Percentiles rank a stretch among this genome's conserved stretches.
Conservation (phyloP, 345 rosid species). For the Populus pruinosa region DNA sequence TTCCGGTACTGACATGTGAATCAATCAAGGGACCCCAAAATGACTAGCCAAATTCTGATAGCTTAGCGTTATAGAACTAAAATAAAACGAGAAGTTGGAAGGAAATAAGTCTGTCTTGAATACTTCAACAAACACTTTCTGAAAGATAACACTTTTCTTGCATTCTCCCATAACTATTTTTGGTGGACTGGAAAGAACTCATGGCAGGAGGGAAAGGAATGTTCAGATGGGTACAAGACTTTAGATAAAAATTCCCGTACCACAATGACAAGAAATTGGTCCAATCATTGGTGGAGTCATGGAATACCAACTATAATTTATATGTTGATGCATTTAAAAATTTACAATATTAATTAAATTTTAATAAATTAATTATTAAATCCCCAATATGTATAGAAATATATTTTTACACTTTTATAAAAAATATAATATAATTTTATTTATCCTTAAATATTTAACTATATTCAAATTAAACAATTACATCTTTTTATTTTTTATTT, state of each 20-base stretch:
- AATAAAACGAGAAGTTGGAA: not conserved
- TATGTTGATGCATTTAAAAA: not conserved
- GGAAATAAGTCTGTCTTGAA: not conserved
- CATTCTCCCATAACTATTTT: not conserved
- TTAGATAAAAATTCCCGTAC: too few relatives aligned
- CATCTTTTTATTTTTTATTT: too few relatives aligned
- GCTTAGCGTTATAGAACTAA: not conserved
- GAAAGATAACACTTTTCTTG: not conserved
- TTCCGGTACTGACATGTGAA: not conserved
- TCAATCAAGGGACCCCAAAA: not conserved
- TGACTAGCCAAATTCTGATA: not conserved
- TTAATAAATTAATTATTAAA: too few relatives aligned
- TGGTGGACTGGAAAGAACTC: not conserved
- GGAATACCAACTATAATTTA: not conserved
- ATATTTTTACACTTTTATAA: too few relatives aligned
- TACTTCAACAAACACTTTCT: not conserved
- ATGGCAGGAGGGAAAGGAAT: not conserved
- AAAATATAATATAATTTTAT: too few relatives aligned
- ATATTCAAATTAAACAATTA: too few relatives aligned
- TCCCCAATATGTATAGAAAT: too few relatives aligned
- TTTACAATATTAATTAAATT: too few relatives aligned
- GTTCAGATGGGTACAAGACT: not conserved
- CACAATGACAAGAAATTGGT: not conserved
- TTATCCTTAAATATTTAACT: too few relatives aligned
- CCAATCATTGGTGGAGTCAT: not conserved